Base-by-base conservation (phyloP, 441 rosid species). In the Populus hybrid region DNA sequence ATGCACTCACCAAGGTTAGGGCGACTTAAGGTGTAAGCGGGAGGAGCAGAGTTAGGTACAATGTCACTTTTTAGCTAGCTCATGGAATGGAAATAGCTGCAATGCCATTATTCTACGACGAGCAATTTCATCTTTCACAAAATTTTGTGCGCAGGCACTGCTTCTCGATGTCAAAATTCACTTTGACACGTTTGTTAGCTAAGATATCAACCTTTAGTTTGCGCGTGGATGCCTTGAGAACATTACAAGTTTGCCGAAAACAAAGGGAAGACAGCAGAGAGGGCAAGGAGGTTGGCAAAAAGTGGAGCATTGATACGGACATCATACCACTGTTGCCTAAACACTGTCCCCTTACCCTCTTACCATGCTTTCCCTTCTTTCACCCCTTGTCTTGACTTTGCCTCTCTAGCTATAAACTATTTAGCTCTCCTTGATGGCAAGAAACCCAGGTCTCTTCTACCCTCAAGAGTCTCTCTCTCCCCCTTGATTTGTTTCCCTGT, bases 241-340 rank as follows among this genome's bases (percentile, higher is more conserved):
- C 42, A 9, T 8, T 38, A 38, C 42, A 8, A 9, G 42, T 38
- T 38, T 9, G 42, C 42, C 42, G 42, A 38, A 38, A 53, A 30
- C 67, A 70, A 69, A 74, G 28, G 28, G 66, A 77, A 7, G 75
- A 76, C 61, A 38, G 68, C 66, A 30, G 16, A 71, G 57, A 65
- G 74, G 74, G 78, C 79, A 82, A 81, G 3, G 67, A 74, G 88
- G 91, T 88, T 87, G 88, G 89, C 79, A 2, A 75, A 85, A 85
- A 78, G 83, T 19, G 70, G 0, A 18, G 72, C 91, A 88, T 4
- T 68, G 79, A 72, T 24, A 9, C 75, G 36, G 87, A 82, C 85
- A 74, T 63, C 63, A 61, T 24, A 30, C 83, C 53, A 57, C 42
- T 72, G 59, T 73, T 71, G 73, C 84, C 75, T 63, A 50, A 67